Percentiles rank a stretch among this genome's conserved stretches.
phyloP scores from a whole-genome alignment of 78 protist species.

The Dictyostelium brefeldianum region DNA sequence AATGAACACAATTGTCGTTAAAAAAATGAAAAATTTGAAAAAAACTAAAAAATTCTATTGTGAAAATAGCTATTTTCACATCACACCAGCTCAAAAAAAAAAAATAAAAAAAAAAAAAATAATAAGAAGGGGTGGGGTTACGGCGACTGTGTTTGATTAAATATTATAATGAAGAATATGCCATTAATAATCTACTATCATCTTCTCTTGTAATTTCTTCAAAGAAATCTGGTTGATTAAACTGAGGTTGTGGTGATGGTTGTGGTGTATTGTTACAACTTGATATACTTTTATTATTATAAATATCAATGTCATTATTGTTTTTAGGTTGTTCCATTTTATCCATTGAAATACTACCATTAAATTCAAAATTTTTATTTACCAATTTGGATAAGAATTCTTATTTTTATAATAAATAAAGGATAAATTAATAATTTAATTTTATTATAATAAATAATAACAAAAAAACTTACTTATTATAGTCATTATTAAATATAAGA shows the following conservation, averaged over 20 bases:
- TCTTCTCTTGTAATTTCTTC: conserved; percentile 23
- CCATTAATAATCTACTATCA: conserved; percentile 4
- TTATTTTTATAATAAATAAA: neutral
- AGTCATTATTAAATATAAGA: neutral
- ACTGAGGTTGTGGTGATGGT: neutral
- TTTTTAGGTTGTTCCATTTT: neutral
- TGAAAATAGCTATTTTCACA: neutral
- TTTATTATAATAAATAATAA: neutral
- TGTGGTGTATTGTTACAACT: conserved; percentile 22
- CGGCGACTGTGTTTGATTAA: too few species aligned
- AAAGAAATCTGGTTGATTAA: conserved; percentile 2
- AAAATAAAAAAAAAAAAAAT: neutral
- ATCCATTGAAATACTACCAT: neutral
- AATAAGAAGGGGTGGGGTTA: too few species aligned
- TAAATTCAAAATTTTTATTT: neutral
- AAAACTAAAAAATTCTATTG: too few species aligned
- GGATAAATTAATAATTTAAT: neutral
- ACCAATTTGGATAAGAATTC: conserved; percentile 25
- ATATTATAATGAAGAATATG: conserved; percentile 6
- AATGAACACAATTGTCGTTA: neutral
- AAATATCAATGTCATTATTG: neutral
- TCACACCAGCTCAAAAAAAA: too few species aligned
- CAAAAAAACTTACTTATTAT: neutral
- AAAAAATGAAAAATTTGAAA: too few species aligned
- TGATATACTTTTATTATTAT: neutral